Percentiles rank a stretch among this genome's conserved stretches.
Evolutionary conservation across 208 protist species (phyloP).

Genomic region (Angomonas desouzai): DNA sequence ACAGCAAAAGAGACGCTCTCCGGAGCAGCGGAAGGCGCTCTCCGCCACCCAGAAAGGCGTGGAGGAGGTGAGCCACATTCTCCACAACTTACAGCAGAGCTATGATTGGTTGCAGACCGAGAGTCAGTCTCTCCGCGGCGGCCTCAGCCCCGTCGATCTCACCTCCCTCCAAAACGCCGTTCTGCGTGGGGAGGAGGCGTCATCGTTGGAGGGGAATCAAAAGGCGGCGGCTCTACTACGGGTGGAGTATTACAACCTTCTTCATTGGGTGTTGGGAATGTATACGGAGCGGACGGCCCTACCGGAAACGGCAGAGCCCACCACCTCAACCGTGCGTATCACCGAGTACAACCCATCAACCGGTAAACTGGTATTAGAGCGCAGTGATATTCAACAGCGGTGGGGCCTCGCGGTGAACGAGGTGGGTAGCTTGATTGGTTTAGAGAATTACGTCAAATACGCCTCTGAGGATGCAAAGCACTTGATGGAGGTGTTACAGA

Average conservation of each 20-base stretch:
- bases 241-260: slow-evolving; percentile 45
- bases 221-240: slow-evolving; percentile 27
- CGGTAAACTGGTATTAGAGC: slow-evolving; percentile 41
- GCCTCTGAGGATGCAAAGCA: slow-evolving; percentile 30
- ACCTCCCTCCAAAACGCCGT: slow-evolving; percentile 11
- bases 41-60: slow-evolving; percentile 40
- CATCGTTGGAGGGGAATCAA: slow-evolving; percentile 20
- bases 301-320: background rate
- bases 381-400: slow-evolving; percentile 17
- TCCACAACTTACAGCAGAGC: slow-evolving; percentile 25
- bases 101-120: slow-evolving; percentile 38
- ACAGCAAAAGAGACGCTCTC: slow-evolving; percentile 22
- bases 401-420: slow-evolving; percentile 59
- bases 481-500: slow-evolving; percentile 44
- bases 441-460: slow-evolving; percentile 49
- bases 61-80: slow-evolving; percentile 33
- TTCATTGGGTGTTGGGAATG: slow-evolving; percentile 50
- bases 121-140: slow-evolving; percentile 22
- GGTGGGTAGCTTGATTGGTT: slow-evolving; percentile 29
- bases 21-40: slow-evolving; percentile 29
- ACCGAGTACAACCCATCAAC: slow-evolving; percentile 23
- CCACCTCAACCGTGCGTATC: background rate
- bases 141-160: background rate
- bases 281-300: slow-evolving; percentile 21
- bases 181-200: slow-evolving; percentile 12